Evolutionary conservation across 2,329 filamentous ascomycete genomes (phyloP).

Genomic region (Neurospora sp.): DNA sequence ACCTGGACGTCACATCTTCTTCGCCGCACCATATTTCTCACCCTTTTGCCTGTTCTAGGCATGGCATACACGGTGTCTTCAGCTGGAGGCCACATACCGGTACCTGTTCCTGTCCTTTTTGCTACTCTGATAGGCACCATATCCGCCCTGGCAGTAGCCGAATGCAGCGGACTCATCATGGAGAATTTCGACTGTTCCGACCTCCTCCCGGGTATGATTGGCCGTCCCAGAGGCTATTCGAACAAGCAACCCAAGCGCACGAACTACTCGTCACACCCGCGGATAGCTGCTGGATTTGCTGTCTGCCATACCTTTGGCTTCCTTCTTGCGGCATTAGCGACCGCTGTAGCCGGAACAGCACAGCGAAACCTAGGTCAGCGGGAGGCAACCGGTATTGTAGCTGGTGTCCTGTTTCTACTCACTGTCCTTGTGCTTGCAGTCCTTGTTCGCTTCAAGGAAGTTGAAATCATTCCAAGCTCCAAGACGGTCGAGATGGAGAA

Average conservation of each 20-base stretch:
- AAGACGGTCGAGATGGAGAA: conserved; percentile 44
- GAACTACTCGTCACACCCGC: conserved; percentile 68
- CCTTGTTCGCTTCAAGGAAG: conserved; percentile 53
- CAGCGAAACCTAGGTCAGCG: conserved; percentile 58
- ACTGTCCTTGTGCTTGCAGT: conserved; percentile 53
- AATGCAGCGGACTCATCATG: conserved; percentile 71
- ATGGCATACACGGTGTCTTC: conserved; percentile 59
- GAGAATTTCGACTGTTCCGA: conserved; percentile 75
- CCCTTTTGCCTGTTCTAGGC: conserved; percentile 55
- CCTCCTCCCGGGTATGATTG: conserved; percentile 60
- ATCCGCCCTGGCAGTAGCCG: conserved; percentile 62
- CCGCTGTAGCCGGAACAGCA: conserved; percentile 56
- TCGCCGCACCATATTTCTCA: conserved; percentile 56
- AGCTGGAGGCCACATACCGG: conserved; percentile 47
- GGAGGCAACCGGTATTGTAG: conserved; percentile 57
- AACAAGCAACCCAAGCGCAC: conserved; percentile 37
- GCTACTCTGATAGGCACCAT: conserved; percentile 59
- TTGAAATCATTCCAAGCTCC: conserved; percentile 59
- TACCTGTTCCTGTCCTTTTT: conserved; percentile 55
- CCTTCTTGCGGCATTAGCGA: conserved; percentile 57
- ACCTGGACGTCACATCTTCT: conserved; percentile 64
- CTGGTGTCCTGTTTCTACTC: conserved; percentile 54
- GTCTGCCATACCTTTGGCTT: conserved; percentile 61
- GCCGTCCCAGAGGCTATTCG: conserved; percentile 35
- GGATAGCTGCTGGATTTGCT: conserved; percentile 62